Conservation (phyloP, 164 flowering plant species). For the Vitis amurensis region DNA sequence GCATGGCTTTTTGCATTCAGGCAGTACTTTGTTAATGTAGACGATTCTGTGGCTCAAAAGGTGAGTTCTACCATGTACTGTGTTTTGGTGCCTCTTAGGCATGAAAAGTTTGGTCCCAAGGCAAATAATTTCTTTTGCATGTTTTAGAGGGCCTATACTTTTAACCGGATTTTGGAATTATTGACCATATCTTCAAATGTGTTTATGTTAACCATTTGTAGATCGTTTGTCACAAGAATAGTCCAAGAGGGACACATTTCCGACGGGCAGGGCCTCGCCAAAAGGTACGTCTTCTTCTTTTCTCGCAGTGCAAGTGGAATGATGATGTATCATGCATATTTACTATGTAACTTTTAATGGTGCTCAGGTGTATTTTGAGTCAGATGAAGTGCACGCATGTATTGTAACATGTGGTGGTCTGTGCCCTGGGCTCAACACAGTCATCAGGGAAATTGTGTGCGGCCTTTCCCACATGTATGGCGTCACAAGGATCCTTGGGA, state of each 20-base stretch:
- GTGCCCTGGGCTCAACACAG: conserved; percentile 84
- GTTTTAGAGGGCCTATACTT: no score
- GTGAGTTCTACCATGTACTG: conserved; percentile 20
- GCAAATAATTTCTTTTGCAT: no score
- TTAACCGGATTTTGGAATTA: no score
- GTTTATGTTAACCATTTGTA: conserved; percentile 14
- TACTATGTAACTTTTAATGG: not conserved
- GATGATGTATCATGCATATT: not conserved
- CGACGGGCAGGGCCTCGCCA: conserved; percentile 91
- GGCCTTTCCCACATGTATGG: conserved; percentile 68
- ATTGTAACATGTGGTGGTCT: conserved; percentile 83
- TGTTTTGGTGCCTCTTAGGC: not conserved
- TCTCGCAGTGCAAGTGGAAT: not conserved
- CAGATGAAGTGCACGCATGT: conserved; percentile 68
- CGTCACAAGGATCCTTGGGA: conserved; percentile 53
- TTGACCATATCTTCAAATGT: not conserved
- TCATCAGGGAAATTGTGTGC: conserved; percentile 71
- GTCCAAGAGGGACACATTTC: conserved; percentile 78
- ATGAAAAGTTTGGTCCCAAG: not conserved
- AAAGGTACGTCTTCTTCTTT: conserved; percentile 31
- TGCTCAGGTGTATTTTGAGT: conserved; percentile 56
- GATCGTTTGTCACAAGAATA: conserved; percentile 70
- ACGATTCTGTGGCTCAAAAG: conserved; percentile 60
- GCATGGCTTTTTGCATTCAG: conserved; percentile 32
- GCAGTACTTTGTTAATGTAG: conserved; percentile 62